These are phyloP conservation scores for Coemansia sp. DNA, from an alignment of 192 early-diverging fungal species.

Conservation along the genomic window DNA sequence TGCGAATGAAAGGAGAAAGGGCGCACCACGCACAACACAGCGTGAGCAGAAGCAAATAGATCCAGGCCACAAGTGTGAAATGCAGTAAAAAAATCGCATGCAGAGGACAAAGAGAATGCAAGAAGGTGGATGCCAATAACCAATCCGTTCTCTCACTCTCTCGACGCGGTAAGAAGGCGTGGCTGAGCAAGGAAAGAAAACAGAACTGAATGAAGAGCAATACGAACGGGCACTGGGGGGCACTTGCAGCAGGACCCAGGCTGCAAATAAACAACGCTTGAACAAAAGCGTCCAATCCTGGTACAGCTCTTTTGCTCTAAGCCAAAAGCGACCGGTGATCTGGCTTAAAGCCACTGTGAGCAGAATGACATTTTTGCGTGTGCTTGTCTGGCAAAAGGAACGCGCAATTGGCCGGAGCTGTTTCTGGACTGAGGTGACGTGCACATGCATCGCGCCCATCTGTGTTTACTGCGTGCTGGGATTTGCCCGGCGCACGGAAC, in stretches of 20 bases:
- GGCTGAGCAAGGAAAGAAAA: background rate
- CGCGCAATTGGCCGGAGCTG: background rate
- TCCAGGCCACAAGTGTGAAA: background rate
- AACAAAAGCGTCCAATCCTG: background rate
- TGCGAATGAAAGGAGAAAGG: constrained; percentile 6
- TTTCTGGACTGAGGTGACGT: too few species aligned
- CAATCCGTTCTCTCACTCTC: too few species aligned
- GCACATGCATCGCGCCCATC: too few species aligned
- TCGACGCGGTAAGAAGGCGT: background rate
- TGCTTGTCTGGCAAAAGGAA: background rate
- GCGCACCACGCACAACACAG: too few species aligned
- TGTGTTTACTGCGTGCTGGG: too few species aligned
- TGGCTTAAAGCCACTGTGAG: background rate
- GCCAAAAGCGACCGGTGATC: background rate
- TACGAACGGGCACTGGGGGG: too few species aligned
- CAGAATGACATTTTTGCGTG: background rate
- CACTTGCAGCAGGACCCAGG: too few species aligned
- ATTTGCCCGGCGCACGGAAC: background rate
- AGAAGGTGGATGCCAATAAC: background rate
- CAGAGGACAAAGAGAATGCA: background rate
- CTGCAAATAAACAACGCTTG: too few species aligned
- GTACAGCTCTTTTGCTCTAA: too few species aligned
- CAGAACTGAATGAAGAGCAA: too few species aligned
- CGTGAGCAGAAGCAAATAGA: background rate
- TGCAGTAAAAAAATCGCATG: background rate